These are phyloP conservation scores for Ambrosiella beaveri DNA, from an alignment of 2,329 filamentous ascomycete species.

Conservation along the genomic window DNA sequence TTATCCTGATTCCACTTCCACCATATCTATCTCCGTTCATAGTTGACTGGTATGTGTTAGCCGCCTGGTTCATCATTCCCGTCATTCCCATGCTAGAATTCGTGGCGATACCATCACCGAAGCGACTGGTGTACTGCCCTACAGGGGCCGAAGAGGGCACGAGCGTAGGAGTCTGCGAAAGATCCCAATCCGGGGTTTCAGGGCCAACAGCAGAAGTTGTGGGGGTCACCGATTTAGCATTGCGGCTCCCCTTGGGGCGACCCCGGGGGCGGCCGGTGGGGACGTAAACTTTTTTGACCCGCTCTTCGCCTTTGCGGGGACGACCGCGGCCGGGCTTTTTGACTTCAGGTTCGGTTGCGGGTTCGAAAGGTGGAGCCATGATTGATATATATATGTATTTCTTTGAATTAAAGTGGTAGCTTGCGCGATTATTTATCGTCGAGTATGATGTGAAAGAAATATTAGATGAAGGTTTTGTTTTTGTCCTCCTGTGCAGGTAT, in stretches of 20 bases:
- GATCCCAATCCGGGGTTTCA: not conserved
- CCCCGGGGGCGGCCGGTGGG: conserved; percentile 27
- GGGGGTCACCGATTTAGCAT: conserved; percentile 13
- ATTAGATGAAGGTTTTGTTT: too few relatives aligned
- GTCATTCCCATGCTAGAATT: too few relatives aligned
- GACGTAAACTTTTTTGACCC: conserved; percentile 22
- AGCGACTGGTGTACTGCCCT: too few relatives aligned
- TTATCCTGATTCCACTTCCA: not conserved
- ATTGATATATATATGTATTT: not conserved
- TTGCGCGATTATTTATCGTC: too few relatives aligned
- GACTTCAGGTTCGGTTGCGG: not conserved
- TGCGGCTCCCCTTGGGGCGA: conserved; percentile 24
- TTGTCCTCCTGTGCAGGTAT: too few relatives aligned
- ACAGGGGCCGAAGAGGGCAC: not conserved
- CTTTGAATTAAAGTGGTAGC: too few relatives aligned
- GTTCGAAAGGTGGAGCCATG: conserved; percentile 14
- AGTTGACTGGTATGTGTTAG: too few relatives aligned
- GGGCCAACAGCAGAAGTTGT: not conserved
- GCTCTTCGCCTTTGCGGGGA: conserved; percentile 25
- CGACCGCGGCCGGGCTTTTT: conserved; percentile 21
- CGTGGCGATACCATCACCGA: too few relatives aligned
- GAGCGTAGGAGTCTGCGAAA: not conserved
- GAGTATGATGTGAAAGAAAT: not conserved
- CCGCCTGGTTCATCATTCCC: too few relatives aligned
- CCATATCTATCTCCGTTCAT: not conserved